phyloP scores from a whole-genome alignment of 179 eudicot species.

The Actinidia arguta region DNA sequence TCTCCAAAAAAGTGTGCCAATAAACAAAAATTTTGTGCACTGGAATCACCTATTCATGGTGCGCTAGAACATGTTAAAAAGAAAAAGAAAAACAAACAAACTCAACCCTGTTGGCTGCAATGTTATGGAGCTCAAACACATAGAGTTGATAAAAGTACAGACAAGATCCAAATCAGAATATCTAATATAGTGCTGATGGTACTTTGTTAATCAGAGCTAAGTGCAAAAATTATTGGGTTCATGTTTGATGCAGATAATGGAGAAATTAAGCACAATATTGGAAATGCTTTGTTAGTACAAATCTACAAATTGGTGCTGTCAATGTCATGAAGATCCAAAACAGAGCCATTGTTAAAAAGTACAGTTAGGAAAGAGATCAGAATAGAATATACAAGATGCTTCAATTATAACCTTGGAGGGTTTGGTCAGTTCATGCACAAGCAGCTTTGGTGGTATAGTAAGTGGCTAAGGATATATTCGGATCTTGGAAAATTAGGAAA shows the following conservation, averaged over 20 bases:
- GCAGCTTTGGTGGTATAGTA: no score
- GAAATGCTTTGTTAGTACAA: neutral
- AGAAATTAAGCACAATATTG: neutral
- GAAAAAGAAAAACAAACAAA: no score
- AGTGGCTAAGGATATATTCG: no score
- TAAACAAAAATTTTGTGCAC: neutral
- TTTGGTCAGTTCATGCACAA: neutral
- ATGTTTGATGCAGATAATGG: neutral
- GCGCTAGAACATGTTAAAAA: no score
- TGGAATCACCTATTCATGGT: neutral
- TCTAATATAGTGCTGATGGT: no score
- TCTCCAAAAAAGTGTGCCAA: no score
- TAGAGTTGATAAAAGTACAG: no score
- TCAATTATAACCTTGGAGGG: neutral
- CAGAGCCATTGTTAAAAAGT: neutral
- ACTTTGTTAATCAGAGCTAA: neutral
- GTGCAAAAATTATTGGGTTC: neutral
- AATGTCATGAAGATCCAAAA: neutral
- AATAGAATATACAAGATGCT: neutral
- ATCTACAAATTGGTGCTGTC: slow-evolving; percentile 1
- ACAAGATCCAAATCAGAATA: no score
- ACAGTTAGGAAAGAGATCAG: neutral
- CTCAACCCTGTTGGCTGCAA: neutral
- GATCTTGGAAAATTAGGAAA: no score
- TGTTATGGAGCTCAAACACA: no score